A percentile compares a stretch with the other conserved stretches of the same genome.
Evolutionary conservation across 2,329 filamentous ascomycete species (phyloP).

Genomic region (Aschersonia sp.): DNA sequence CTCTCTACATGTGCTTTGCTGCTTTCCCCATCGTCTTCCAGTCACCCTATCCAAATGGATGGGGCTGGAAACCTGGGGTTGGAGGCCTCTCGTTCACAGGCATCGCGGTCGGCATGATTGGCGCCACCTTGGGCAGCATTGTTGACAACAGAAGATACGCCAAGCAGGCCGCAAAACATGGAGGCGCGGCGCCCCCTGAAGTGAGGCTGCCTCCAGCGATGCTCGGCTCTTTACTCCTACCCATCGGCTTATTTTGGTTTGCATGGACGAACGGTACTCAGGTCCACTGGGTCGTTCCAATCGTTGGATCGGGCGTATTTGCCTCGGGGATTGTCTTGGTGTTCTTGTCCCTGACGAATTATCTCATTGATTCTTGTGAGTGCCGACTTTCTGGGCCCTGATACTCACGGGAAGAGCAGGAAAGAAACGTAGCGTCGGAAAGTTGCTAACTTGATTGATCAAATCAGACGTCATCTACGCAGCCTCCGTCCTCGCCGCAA

Average conservation of each 20-base stretch:
- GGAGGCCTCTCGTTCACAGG: conserved; percentile 50
- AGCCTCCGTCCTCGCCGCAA: conserved; percentile 60
- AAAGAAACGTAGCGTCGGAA: background rate
- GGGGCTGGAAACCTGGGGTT: conserved; percentile 43
- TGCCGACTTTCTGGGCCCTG: background rate
- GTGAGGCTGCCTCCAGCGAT: conserved; percentile 45
- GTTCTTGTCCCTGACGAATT: conserved; percentile 52
- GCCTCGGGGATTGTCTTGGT: conserved; percentile 46
- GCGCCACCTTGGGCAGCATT: conserved; percentile 37
- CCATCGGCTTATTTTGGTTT: conserved; percentile 50
- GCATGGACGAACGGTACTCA: conserved; percentile 45
- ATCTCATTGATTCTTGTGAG: conserved; percentile 48
- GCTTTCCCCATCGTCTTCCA: conserved; percentile 50
- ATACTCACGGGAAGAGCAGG: background rate
- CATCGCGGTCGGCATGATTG: conserved; percentile 46
- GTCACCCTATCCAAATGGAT: conserved; percentile 14
- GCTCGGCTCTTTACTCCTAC: conserved; percentile 42
- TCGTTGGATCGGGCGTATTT: conserved; percentile 28
- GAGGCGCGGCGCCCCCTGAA: conserved; percentile 48
- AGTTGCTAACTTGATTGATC: background rate
- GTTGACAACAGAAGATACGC: conserved; percentile 39
- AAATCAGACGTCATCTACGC: conserved; percentile 53
- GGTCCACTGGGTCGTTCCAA: conserved; percentile 43
- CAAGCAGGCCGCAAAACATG: conserved; percentile 25
- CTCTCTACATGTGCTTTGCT: conserved; percentile 38